These are phyloP conservation scores for Eucalyptus decipiens DNA, from an alignment of 345 rosid genomes.

Conservation along the genomic window DNA sequence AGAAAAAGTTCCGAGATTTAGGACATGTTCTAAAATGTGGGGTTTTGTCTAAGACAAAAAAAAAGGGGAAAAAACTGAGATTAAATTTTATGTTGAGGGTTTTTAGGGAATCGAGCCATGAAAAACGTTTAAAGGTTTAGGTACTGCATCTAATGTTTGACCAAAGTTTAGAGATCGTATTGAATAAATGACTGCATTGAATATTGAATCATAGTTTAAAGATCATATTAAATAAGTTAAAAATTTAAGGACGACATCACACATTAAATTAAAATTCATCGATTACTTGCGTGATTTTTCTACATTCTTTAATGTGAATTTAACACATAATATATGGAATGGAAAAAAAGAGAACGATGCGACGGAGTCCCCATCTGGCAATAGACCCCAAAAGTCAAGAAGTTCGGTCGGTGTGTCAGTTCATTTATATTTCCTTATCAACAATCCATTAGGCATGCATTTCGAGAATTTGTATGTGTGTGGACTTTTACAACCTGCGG, in stretches of 20 bases:
- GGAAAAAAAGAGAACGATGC: background rate
- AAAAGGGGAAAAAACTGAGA: too few relatives aligned
- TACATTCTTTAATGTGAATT: background rate
- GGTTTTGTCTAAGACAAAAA: background rate
- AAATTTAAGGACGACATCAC: accelerated
- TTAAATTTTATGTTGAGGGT: background rate
- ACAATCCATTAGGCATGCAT: background rate
- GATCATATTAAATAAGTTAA: background rate
- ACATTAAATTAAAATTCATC: background rate
- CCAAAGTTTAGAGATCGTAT: accelerated
- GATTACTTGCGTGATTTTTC: background rate
- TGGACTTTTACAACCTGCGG: background rate
- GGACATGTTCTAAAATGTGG: background rate
- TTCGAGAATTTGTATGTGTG: background rate
- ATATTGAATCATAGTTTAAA: background rate
- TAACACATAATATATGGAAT: background rate
- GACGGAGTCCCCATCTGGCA: background rate
- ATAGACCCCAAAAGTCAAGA: background rate
- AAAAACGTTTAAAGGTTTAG: background rate
- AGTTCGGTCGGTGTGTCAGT: background rate
- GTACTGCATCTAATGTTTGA: accelerated
- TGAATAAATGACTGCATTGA: accelerated
- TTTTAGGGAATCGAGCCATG: background rate
- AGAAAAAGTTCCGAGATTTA: background rate
- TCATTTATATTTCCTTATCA: background rate